Percentiles rank a stretch among this genome's conserved stretches.
Evolutionary conservation across 2,329 filamentous ascomycete species (phyloP).

Genomic region (Aureobasidium uvarum): DNA sequence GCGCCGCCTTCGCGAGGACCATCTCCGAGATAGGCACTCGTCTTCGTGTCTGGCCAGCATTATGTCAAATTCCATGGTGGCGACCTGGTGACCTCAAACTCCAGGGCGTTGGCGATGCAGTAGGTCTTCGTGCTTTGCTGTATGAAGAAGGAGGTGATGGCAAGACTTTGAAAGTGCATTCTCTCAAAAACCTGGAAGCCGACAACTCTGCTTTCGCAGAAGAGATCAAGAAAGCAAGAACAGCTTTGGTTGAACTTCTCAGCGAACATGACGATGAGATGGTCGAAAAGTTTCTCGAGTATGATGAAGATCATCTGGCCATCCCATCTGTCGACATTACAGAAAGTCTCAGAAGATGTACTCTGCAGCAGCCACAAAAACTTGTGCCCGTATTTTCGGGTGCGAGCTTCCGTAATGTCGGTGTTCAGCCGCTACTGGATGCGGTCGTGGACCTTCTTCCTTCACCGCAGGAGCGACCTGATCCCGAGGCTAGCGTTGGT

Average conservation of each 20-base stretch:
- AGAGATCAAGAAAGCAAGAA: slow-evolving; percentile 73
- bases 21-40: slow-evolving; percentile 80
- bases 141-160: slow-evolving; percentile 70
- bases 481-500: slow-evolving; percentile 72
- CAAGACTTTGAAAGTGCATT: slow-evolving; percentile 53
- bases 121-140: slow-evolving; percentile 70
- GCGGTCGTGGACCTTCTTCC: slow-evolving; percentile 85
- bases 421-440: slow-evolving; percentile 87
- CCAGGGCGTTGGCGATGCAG: slow-evolving; percentile 78
- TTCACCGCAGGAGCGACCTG: slow-evolving; percentile 73
- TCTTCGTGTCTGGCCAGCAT: slow-evolving; percentile 78
- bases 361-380: slow-evolving; percentile 65
- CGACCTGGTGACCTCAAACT: slow-evolving; percentile 69
- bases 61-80: slow-evolving; percentile 97
- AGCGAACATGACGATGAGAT: slow-evolving; percentile 86
- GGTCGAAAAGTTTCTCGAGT: slow-evolving; percentile 78
- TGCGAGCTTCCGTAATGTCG: slow-evolving; percentile 90
- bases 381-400: slow-evolving; percentile 86
- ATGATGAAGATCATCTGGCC: slow-evolving; percentile 67
- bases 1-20: slow-evolving; percentile 77
- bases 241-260: slow-evolving; percentile 75
- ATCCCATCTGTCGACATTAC: slow-evolving; percentile 67
- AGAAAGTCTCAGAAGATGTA: slow-evolving; percentile 68
- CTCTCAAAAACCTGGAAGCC: slow-evolving; percentile 53
- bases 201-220: slow-evolving; percentile 53